Percentiles rank a stretch among this genome's conserved stretches.
Evolutionary conservation across 2,329 filamentous ascomycete species (phyloP).

Genomic region (Aspergillus sp.): DNA sequence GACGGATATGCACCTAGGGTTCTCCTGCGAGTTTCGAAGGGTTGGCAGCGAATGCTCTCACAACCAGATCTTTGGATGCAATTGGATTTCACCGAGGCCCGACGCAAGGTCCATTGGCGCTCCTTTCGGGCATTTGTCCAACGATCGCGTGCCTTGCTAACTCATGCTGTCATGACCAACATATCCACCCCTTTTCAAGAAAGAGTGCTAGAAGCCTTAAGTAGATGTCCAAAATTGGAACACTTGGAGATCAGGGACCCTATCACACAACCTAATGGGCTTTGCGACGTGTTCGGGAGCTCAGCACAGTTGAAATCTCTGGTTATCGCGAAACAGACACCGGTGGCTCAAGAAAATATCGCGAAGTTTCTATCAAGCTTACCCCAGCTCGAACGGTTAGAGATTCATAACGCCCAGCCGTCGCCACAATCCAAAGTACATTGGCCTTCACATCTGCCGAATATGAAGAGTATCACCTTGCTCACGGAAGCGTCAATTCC

Average conservation of each 20-base stretch:
- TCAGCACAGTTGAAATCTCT: constrained; percentile 30
- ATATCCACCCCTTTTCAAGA: constrained; percentile 27
- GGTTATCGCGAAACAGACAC: constrained; percentile 27
- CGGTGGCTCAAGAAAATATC: constrained; percentile 27
- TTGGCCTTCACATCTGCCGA: constrained; percentile 32
- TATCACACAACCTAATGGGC: constrained; percentile 19
- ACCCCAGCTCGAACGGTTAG: constrained; percentile 32
- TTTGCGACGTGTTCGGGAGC: constrained; percentile 30
- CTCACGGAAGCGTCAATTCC: constrained; percentile 18
- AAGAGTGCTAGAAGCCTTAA: constrained; percentile 33
- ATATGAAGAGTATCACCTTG: constrained; percentile 32
- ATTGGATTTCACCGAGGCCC: constrained; percentile 54
- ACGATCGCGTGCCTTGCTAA: constrained; percentile 37
- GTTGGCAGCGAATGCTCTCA: constrained; percentile 56
- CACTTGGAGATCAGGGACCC: constrained; percentile 31
- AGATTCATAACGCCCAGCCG: constrained; percentile 25
- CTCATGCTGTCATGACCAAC: constrained; percentile 33
- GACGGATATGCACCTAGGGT: constrained; percentile 37
- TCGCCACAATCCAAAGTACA: constrained; percentile 13
- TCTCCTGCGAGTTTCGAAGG: constrained; percentile 57
- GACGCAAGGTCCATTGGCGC: constrained; percentile 42
- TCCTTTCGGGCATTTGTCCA: constrained; percentile 39
- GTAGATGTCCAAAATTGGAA: constrained; percentile 37
- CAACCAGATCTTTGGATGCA: constrained; percentile 53
- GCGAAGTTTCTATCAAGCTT: constrained; percentile 27